phyloP scores from a whole-genome alignment of 2,329 filamentous ascomycete species.

The Claviceps quebecensis region DNA sequence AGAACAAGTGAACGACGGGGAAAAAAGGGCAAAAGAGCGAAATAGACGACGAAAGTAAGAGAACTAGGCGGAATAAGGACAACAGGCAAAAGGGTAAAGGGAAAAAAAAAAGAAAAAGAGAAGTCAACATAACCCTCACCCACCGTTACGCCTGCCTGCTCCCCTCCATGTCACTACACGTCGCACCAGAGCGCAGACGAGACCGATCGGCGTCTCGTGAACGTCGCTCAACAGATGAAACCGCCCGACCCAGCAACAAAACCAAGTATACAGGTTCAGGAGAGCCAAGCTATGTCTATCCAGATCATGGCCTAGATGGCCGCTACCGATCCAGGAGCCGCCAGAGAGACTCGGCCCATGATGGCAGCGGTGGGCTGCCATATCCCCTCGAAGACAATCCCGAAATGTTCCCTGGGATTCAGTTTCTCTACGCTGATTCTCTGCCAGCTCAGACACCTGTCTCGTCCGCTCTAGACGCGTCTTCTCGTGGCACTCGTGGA shows the following conservation, averaged over 20 bases:
- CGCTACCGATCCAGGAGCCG: constrained; percentile 17
- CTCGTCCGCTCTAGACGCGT: constrained; percentile 21
- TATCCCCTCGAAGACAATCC: constrained; percentile 25
- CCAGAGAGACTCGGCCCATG: constrained; percentile 19
- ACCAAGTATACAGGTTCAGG: constrained; percentile 23
- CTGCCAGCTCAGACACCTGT: constrained; percentile 19
- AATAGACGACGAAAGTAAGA: background rate
- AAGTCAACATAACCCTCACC: background rate
- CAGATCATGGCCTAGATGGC: constrained; percentile 28
- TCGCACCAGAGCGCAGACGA: constrained; percentile 29
- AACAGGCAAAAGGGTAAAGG: background rate
- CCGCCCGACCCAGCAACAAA: constrained; percentile 15
- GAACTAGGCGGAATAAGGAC: background rate
- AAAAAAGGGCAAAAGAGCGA: background rate
- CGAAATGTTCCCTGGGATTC: constrained; percentile 22
- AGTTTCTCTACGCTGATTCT: constrained; percentile 24
- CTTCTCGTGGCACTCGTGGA: constrained; percentile 19
- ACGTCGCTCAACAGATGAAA: constrained; percentile 18
- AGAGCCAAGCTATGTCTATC: constrained; percentile 28
- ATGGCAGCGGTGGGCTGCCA: constrained; percentile 18
- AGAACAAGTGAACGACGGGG: background rate
- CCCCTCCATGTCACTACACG: constrained; percentile 35
- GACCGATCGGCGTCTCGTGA: constrained; percentile 31
- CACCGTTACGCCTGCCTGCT: background rate
- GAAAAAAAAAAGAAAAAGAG: background rate